Conservation (phyloP, 768 basidiomycete species). For the Podaxis pistillaris region DNA sequence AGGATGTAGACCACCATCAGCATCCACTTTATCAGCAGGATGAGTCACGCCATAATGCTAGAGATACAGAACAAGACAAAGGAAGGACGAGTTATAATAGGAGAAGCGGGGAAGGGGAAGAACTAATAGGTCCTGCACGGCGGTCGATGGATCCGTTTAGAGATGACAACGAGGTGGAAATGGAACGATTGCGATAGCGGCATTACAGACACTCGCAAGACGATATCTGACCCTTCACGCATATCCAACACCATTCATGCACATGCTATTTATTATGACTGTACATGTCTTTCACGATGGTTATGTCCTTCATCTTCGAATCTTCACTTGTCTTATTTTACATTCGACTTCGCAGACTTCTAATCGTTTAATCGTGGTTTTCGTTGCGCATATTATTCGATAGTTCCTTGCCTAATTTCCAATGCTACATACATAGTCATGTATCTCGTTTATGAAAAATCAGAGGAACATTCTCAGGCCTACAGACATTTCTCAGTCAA, state of each 20-base stretch:
- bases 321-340: not conserved
- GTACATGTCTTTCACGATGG: slow-evolving; percentile 1
- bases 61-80: slow-evolving; percentile 2
- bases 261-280: slow-evolving; percentile 1
- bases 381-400: not conserved
- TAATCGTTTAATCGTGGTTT: not conserved
- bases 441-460: not conserved
- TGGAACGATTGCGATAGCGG: not conserved
- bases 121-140: slow-evolving; percentile 12
- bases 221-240: not conserved
- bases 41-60: slow-evolving; percentile 10
- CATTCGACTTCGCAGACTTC: not conserved
- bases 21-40: slow-evolving; percentile 31
- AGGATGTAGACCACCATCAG: slow-evolving; percentile 43
- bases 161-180: slow-evolving; percentile 21
- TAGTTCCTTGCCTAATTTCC: not conserved
- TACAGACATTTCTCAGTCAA: not conserved
- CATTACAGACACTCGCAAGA: not conserved
- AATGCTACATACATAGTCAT: not conserved
- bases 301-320: not conserved
- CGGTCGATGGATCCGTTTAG: slow-evolving; percentile 29
- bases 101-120: slow-evolving; percentile 17
- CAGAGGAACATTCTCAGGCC: not conserved
- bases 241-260: not conserved
- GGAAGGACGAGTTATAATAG: slow-evolving; percentile 4